phyloP scores from a whole-genome alignment of 371 early-diverging fungal genomes.

The Syncephalastrum monosporum region DNA sequence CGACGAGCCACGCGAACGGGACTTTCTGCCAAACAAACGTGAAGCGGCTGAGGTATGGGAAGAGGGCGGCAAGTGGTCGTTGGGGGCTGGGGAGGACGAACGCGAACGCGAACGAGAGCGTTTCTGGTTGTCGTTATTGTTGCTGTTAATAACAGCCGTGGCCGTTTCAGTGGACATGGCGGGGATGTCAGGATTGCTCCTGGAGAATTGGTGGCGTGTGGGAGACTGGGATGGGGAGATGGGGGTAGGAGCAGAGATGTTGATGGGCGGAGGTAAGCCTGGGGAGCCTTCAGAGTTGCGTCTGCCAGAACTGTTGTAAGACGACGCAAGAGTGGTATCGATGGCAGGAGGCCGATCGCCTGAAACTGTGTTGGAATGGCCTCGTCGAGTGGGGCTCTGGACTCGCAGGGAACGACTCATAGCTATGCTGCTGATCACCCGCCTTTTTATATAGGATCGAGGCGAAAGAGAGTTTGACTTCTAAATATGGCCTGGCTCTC shows the following conservation, averaged over 20 bases:
- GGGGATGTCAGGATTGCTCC: not conserved
- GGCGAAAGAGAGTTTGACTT: too few relatives aligned
- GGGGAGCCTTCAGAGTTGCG: slow-evolving; percentile 26
- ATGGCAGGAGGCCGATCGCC: slow-evolving; percentile 16
- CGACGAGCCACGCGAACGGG: slow-evolving; percentile 24
- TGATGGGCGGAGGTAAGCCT: slow-evolving; percentile 20
- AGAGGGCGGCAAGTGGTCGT: slow-evolving; percentile 11
- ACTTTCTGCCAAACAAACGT: slow-evolving; percentile 7
- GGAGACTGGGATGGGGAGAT: slow-evolving; percentile 11
- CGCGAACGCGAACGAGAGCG: slow-evolving; percentile 6
- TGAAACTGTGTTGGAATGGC: slow-evolving; percentile 23
- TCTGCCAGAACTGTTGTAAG: slow-evolving; percentile 7
- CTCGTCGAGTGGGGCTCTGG: not conserved
- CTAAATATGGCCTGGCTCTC: too few relatives aligned
- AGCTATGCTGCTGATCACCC: too few relatives aligned
- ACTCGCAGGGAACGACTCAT: too few relatives aligned
- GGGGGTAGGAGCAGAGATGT: slow-evolving; percentile 24
- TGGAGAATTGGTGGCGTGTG: slow-evolving; percentile 8
- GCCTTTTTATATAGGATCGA: too few relatives aligned
- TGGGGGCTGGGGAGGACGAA: slow-evolving; percentile 2
- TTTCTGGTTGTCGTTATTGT: not conserved
- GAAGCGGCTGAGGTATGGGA: not conserved
- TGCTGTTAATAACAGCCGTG: slow-evolving; percentile 1
- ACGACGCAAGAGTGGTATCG: slow-evolving; percentile 11
- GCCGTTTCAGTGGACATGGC: slow-evolving; percentile 2